Percentiles rank a stretch among this genome's conserved stretches.
Evolutionary conservation across 176 grass and related monocot genomes (phyloP).

Genomic region (Oryza punctata): DNA sequence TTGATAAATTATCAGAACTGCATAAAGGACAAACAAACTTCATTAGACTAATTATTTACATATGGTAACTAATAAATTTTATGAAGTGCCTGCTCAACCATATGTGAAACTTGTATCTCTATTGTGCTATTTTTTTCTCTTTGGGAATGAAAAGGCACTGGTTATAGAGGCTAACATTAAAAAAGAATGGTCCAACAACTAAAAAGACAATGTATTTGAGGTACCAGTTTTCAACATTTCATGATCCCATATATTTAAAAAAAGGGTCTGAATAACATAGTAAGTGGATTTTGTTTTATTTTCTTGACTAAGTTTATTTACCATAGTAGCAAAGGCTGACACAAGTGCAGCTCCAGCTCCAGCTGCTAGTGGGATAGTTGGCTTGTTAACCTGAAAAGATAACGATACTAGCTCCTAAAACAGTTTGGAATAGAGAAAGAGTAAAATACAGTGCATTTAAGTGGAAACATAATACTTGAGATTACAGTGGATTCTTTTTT

Average conservation of each 20-base stretch:
- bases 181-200: neutral
- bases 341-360: conserved; percentile 65
- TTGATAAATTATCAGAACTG: neutral
- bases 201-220: neutral
- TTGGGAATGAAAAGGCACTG: neutral
- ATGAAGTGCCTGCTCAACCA: neutral
- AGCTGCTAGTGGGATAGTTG: conserved; percentile 78
- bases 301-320: conserved; percentile 25
- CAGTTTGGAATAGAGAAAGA: conserved; percentile 2
- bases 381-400: conserved; percentile 81
- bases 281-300: neutral
- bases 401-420: conserved; percentile 26
- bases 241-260: neutral
- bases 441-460: neutral
- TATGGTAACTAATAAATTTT: neutral
- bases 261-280: conserved; percentile 8
- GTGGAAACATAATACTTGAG: neutral
- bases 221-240: neutral
- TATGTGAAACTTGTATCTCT: neutral
- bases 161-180: neutral
- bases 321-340: conserved; percentile 70
- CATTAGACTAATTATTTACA: neutral
- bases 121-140: neutral
- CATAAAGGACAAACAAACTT: neutral
- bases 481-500: neutral